Percentiles rank a stretch among this genome's conserved stretches.
phyloP scores from a whole-genome alignment of 169 alveolate species.

The Plasmodium inui region DNA sequence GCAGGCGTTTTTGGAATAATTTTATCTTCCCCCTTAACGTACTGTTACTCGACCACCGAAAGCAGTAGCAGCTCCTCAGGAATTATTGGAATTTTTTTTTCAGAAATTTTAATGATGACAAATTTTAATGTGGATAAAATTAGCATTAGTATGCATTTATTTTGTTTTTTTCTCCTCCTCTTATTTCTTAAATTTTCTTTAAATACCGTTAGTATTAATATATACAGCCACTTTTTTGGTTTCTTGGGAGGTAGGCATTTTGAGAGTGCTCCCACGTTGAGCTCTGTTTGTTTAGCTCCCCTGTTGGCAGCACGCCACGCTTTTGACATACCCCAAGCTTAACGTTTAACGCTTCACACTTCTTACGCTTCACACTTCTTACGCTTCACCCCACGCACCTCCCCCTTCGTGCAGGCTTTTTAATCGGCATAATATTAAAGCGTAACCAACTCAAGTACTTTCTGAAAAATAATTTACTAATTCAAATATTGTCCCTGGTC shows the following conservation, averaged over 20 bases:
- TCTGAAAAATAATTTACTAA: conserved; percentile 59
- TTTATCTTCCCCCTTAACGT: conserved; percentile 71
- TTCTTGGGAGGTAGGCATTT: conserved; percentile 67
- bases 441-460: conserved; percentile 73
- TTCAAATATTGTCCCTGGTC: conserved; percentile 57
- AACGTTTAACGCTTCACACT: background rate
- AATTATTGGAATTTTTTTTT: conserved; percentile 75
- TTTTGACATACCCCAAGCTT: too few relatives aligned
- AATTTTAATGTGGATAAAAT: conserved; percentile 77
- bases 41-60: conserved; percentile 76
- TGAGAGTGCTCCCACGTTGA: background rate
- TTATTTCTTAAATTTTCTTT: conserved; percentile 69
- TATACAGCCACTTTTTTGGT: conserved; percentile 75
- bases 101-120: conserved; percentile 76
- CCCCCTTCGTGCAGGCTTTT: conserved; percentile 33
- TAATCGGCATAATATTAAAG: conserved; percentile 67
- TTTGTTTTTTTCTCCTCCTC: conserved; percentile 71
- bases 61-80: conserved; percentile 74
- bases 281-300: background rate
- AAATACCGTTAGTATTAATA: conserved; percentile 65
- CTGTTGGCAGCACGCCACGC: background rate
- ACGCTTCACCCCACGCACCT: background rate
- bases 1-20: conserved; percentile 74
- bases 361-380: background rate
- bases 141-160: conserved; percentile 74